Conservation (phyloP, 345 rosid species). For the Odontarrhena argentea region DNA sequence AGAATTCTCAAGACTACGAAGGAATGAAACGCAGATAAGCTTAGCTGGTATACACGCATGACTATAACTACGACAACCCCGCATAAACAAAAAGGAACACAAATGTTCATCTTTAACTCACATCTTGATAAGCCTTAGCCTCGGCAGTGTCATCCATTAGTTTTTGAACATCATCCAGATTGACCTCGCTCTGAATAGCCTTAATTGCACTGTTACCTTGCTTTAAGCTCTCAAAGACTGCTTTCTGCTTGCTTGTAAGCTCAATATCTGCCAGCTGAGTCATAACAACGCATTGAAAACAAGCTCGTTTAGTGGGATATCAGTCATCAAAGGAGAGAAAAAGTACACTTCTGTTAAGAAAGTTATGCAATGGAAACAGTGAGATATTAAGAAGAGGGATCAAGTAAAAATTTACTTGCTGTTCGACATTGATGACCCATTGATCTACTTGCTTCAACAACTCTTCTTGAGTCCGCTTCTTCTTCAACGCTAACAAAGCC, state of each 20-base stretch:
- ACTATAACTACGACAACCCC: background rate
- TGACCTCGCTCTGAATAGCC: slow-evolving; percentile 88
- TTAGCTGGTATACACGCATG: background rate
- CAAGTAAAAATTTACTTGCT: slow-evolving; percentile 60
- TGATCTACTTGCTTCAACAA: slow-evolving; percentile 86
- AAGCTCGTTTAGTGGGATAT: background rate
- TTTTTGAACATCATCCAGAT: slow-evolving; percentile 88
- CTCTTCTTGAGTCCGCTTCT: slow-evolving; percentile 91
- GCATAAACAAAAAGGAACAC: background rate
- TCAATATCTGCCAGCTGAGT: slow-evolving; percentile 91
- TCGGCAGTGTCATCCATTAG: slow-evolving; percentile 94
- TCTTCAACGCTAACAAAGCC: slow-evolving; percentile 90
- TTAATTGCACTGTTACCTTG: slow-evolving; percentile 78
- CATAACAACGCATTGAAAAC: slow-evolving; percentile 10
- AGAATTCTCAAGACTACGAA: background rate
- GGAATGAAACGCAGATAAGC: slow-evolving; percentile 12
- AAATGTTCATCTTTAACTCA: slow-evolving; percentile 45
- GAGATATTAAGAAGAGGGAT: background rate
- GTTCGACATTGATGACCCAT: slow-evolving; percentile 95
- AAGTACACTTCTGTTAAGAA: background rate
- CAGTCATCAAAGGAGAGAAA: background rate
- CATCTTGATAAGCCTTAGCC: slow-evolving; percentile 96
- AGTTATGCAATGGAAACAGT: background rate
- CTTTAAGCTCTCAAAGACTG: slow-evolving; percentile 91
- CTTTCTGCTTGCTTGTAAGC: slow-evolving; percentile 89